Evolutionary conservation across 306 rosid genomes (phyloP).

Genomic region (Aeschynomene evenia): DNA sequence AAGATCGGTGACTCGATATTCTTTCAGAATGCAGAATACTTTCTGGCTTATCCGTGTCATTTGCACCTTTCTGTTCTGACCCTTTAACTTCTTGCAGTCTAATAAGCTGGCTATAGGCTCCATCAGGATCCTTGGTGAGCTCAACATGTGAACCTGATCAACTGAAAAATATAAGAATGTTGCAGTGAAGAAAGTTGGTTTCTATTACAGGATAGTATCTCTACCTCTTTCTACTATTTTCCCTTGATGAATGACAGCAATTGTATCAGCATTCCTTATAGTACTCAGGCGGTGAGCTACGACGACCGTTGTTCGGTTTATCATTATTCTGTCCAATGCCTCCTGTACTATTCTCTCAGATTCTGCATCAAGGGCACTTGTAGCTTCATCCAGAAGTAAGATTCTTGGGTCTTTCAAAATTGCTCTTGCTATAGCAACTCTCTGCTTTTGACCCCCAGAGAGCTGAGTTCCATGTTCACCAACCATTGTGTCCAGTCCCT

Average conservation of each 20-base stretch:
- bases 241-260: constrained; percentile 67
- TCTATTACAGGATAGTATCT: not conserved
- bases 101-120: constrained; percentile 65
- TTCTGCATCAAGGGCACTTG: constrained; percentile 67
- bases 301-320: constrained; percentile 58
- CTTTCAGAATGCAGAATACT: constrained; percentile 42
- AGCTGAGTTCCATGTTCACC: constrained; percentile 76
- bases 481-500: constrained; percentile 70
- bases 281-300: constrained; percentile 79
- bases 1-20: constrained; percentile 44
- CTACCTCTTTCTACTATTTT: constrained; percentile 66
- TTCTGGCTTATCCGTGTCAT: constrained; percentile 40
- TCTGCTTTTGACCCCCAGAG: constrained; percentile 72
- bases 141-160: constrained; percentile 60
- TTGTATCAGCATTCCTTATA: constrained; percentile 52
- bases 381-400: constrained; percentile 65
- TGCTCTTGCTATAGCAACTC: constrained; percentile 75
- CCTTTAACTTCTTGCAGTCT: constrained; percentile 52
- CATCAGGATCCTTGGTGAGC: constrained; percentile 54
- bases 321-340: constrained; percentile 65
- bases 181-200: not conserved
- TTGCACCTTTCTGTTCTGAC: constrained; percentile 31
- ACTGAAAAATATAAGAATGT: constrained; percentile 14
- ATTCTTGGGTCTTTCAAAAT: constrained; percentile 68
- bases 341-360: constrained; percentile 70